Evolutionary conservation across 179 eudicot genomes (phyloP).

Genomic region (Silene coronaria): DNA sequence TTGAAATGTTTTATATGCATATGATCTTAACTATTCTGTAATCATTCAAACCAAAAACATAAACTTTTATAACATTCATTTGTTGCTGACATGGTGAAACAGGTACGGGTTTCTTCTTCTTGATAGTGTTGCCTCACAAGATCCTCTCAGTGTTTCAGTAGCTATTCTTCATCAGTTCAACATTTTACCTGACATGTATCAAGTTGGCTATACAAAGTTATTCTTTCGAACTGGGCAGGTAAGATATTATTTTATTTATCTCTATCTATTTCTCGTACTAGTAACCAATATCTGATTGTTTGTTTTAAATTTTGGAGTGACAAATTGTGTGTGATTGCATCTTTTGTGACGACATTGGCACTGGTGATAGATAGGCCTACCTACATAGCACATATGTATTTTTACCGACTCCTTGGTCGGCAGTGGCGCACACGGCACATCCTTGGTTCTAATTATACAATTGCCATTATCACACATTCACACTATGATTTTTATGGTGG

Average conservation of each 20-base stretch:
- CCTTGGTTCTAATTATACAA: background rate
- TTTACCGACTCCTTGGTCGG: background rate
- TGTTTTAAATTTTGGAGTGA: background rate
- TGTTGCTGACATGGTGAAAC: constrained; percentile 21
- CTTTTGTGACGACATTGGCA: background rate
- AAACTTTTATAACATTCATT: background rate
- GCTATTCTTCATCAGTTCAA: constrained; percentile 96
- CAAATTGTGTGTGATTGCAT: background rate
- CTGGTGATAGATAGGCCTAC: background rate
- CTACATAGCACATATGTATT: background rate
- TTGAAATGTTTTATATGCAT: background rate
- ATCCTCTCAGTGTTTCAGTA: constrained; percentile 80
- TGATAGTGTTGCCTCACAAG: constrained; percentile 72
- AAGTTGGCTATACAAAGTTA: constrained; percentile 94
- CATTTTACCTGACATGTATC: constrained; percentile 94
- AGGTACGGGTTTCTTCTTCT: constrained; percentile 92
- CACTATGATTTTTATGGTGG: background rate
- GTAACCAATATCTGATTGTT: background rate
- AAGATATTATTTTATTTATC: constrained; percentile 17
- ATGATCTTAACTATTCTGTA: background rate
- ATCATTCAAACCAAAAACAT: background rate
- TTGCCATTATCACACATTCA: background rate
- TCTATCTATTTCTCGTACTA: background rate
- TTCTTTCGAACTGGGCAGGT: constrained; percentile 98
- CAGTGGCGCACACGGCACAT: background rate